These are phyloP conservation scores for Jatropha multifida DNA, from an alignment of 441 rosid species.

Conservation along the genomic window DNA sequence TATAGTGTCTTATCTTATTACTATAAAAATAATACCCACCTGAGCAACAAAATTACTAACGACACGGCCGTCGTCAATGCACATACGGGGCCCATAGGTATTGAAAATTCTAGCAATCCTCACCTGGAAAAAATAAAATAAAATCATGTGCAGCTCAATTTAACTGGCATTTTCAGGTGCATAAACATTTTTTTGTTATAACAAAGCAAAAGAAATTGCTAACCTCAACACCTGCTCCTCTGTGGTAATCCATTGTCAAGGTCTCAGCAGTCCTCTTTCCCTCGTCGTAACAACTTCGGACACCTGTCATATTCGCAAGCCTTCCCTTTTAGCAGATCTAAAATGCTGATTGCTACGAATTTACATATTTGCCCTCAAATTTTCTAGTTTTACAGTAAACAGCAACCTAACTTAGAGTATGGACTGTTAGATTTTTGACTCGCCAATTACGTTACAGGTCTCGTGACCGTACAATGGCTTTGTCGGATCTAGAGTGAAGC, in stretches of 20 bases:
- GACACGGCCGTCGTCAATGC: constrained; percentile 93
- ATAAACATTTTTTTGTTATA: too few species aligned
- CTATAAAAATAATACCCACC: constrained; percentile 33
- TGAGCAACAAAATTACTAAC: constrained; percentile 97
- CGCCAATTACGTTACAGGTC: constrained; percentile 24
- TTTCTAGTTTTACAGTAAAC: too few species aligned
- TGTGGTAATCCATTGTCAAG: constrained; percentile 88
- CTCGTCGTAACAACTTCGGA: constrained; percentile 92
- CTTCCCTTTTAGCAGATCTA: constrained; percentile 4
- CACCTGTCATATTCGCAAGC: constrained; percentile 54
- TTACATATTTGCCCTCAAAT: not conserved
- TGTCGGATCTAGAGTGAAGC: constrained; percentile 1
- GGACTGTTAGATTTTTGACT: not conserved
- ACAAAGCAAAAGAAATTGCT: not conserved
- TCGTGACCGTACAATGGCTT: not conserved
- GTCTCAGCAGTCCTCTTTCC: constrained; percentile 97
- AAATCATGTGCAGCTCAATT: not conserved
- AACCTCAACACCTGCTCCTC: constrained; percentile 91
- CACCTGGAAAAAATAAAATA: constrained; percentile 42
- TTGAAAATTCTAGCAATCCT: constrained; percentile 92
- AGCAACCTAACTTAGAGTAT: not conserved
- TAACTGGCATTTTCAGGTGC: not conserved
- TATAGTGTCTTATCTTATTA: not conserved
- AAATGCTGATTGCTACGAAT: not conserved
- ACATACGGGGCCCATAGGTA: constrained; percentile 93